phyloP scores from a whole-genome alignment of 129 eudicot genomes.

The Centrapalus pauciflorus region DNA sequence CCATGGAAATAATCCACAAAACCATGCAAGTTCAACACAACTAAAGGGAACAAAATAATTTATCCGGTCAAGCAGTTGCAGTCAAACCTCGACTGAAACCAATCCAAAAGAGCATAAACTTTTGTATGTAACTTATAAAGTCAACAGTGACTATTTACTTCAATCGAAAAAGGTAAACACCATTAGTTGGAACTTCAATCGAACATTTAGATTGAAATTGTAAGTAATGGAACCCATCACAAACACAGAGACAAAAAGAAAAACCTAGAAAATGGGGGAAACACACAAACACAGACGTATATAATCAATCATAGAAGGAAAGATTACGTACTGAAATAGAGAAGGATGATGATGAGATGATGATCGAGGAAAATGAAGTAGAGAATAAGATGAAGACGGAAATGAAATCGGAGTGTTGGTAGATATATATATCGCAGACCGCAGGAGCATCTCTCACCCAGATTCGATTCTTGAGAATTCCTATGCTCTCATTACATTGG shows the following conservation, averaged over 20 bases:
- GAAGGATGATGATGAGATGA: slow-evolving; percentile 12
- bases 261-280: too few species aligned
- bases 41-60: too few species aligned
- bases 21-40: too few species aligned
- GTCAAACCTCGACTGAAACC: too few species aligned
- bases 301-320: not conserved
- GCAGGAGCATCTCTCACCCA: not conserved
- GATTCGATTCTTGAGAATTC: not conserved
- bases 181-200: not conserved
- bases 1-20: too few species aligned
- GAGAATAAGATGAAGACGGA: not conserved
- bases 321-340: slow-evolving; percentile 8
- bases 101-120: too few species aligned
- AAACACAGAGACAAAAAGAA: too few species aligned
- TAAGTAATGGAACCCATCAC: too few species aligned
- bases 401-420: not conserved
- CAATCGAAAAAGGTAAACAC: not conserved
- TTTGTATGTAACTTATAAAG: not conserved
- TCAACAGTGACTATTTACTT: not conserved
- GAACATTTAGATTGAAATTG: not conserved
- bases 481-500: too few species aligned
- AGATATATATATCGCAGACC: not conserved
- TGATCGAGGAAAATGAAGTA: slow-evolving; percentile 7
- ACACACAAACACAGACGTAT: too few species aligned
- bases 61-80: too few species aligned